Evolutionary conservation across 106 monocot species (phyloP).

Genomic region (Phalaenopsis aphrodite): DNA sequence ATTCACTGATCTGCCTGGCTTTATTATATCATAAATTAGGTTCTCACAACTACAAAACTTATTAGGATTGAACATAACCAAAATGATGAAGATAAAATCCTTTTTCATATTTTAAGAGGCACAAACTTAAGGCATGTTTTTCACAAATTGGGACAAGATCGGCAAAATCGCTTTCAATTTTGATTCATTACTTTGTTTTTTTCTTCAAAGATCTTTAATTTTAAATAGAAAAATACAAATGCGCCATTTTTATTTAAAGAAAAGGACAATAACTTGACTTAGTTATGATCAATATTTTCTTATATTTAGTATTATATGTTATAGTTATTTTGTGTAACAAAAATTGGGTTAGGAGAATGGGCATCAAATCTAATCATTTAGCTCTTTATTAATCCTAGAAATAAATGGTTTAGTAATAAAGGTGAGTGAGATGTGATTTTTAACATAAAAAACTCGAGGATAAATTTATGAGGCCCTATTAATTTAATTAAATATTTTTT

Average conservation of each 20-base stretch:
- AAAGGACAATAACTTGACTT: neutral
- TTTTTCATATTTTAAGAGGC: neutral
- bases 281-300: no score
- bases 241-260: neutral
- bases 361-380: no score
- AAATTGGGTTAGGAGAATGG: no score
- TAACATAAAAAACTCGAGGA: no score
- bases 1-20: no score
- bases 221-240: neutral
- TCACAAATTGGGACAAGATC: neutral
- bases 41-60: neutral
- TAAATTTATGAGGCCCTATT: no score
- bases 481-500: no score
- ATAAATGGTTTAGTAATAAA: no score
- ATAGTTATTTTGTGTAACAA: no score
- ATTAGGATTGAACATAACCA: neutral
- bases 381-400: no score
- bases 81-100: neutral
- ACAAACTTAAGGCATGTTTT: neutral
- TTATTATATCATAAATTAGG: neutral
- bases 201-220: neutral
- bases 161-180: neutral
- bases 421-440: no score
- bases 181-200: neutral
- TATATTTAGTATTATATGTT: no score